Base-by-base conservation (phyloP, 768 basidiomycete species). In the Suillus plorans region DNA sequence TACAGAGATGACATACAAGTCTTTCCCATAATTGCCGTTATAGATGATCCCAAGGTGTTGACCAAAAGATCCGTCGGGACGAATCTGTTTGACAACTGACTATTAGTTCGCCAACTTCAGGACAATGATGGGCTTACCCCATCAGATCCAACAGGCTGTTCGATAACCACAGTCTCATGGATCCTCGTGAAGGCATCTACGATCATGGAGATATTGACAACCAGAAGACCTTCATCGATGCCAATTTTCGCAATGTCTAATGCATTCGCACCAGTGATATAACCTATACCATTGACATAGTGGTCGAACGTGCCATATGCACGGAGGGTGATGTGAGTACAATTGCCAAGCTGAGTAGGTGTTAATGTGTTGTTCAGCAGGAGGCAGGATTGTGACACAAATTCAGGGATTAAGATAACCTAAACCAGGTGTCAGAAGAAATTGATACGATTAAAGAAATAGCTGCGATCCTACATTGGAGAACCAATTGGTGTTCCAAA, bases 11-110 rank as follows among this genome's bases (percentile, higher is more conserved):
- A 76, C 80, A 63, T 55, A 82, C 80, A 74, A 82, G 63, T 80
- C 82, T 66, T 81, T 82, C 18, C 84, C 90, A 67, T 91, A 91
- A 70, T 90, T 90, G 45, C 89, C 89, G 57, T 86, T 89, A 70
- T 89, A 90, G 4, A 89, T 72, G n/a, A 89, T 79, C n/a, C 89
- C 89, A 22, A 69, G 73, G 72, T 91, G 90, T 72, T 90, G 67
- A 39, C 67, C 47, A 68, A 65, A 65, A 56, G 69, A 70, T 8
- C 77, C 77, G 64, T 78, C 77, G 34, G 71, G 67, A 31, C 64
- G 64, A 36, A 66, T 66, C 64, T 66, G 14, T 5, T 13, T 28
- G 36, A 4, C 37, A 36, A 20, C 16, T n/a, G 34, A 50, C 55
- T 5, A 62, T 60, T 5, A 39, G n/a, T n/a, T 28, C 12, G 14